These are phyloP conservation scores for Termitomyces sp. DNA, from an alignment of 768 basidiomycete genomes.

Conservation along the genomic window DNA sequence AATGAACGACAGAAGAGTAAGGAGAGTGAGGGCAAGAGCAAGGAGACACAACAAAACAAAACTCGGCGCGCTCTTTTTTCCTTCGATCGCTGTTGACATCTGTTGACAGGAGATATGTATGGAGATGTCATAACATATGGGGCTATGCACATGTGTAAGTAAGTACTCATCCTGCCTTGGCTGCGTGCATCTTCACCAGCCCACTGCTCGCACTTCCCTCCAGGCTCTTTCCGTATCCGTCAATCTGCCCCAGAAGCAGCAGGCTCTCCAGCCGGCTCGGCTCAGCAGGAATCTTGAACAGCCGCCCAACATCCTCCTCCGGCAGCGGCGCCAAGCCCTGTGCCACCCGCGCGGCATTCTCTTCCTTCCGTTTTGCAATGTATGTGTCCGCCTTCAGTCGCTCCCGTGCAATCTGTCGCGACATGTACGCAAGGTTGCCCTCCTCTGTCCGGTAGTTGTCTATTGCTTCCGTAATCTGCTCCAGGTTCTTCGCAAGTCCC, in stretches of 20 bases:
- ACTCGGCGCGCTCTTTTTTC: neutral
- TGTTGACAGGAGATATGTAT: conserved; percentile 6
- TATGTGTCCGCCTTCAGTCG: conserved; percentile 75
- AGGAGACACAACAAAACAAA: neutral
- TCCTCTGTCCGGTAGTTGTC: conserved; percentile 89
- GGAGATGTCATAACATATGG: neutral
- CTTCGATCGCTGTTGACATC: conserved; percentile 9
- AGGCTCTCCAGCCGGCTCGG: conserved; percentile 87
- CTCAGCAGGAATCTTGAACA: conserved; percentile 88
- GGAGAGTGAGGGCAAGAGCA: neutral
- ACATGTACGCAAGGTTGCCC: conserved; percentile 86
- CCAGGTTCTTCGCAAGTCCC: conserved; percentile 72
- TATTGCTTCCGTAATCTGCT: conserved; percentile 81
- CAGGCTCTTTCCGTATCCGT: conserved; percentile 78
- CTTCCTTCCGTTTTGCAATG: conserved; percentile 84
- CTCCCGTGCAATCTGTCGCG: conserved; percentile 86
- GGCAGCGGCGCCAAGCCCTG: conserved; percentile 86
- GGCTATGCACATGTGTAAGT: neutral
- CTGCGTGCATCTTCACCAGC: conserved; percentile 85
- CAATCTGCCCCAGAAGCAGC: conserved; percentile 83
- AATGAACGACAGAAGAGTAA: conserved; percentile 13
- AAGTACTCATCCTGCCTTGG: conserved; percentile 33
- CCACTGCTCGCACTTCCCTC: conserved; percentile 59
- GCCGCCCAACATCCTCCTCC: conserved; percentile 77
- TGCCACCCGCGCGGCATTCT: conserved; percentile 72